A percentile compares a stretch with the other conserved stretches of the same genome.
These are phyloP conservation scores for Cercospora sp. DNA, from an alignment of 2,329 filamentous ascomycete species.

Conservation along the genomic window DNA sequence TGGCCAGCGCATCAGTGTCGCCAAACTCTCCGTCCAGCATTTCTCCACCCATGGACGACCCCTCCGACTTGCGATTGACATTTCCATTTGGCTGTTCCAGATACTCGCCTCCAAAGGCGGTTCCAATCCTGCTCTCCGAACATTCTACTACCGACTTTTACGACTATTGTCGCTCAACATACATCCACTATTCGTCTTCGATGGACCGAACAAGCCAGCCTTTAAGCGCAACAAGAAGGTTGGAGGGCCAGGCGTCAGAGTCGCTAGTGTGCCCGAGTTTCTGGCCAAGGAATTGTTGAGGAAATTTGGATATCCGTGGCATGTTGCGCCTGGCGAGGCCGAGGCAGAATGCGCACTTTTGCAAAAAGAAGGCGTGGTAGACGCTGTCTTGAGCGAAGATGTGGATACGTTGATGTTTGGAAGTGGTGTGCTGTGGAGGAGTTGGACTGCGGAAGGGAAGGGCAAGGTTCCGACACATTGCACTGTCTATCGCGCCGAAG, in stretches of 20 bases:
- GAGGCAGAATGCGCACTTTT: slow-evolving; percentile 93
- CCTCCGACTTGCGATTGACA: slow-evolving; percentile 85
- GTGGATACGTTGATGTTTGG: slow-evolving; percentile 63
- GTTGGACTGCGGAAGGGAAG: slow-evolving; percentile 74
- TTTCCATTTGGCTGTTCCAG: slow-evolving; percentile 97
- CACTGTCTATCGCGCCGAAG: slow-evolving; percentile 69
- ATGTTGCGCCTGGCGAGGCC: slow-evolving; percentile 89
- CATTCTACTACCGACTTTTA: slow-evolving; percentile 86
- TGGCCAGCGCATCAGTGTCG: slow-evolving; percentile 75
- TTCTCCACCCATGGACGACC: slow-evolving; percentile 70
- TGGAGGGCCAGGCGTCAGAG: slow-evolving; percentile 57
- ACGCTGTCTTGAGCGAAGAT: slow-evolving; percentile 93
- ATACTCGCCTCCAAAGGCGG: slow-evolving; percentile 81
- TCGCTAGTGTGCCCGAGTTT: slow-evolving; percentile 67
- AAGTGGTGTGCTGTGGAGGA: slow-evolving; percentile 40
- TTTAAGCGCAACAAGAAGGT: slow-evolving; percentile 84
- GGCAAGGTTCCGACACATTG: slow-evolving; percentile 79
- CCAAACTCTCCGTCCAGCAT: slow-evolving; percentile 77
- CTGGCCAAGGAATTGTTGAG: slow-evolving; percentile 81
- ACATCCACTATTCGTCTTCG: slow-evolving; percentile 86
- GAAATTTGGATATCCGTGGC: slow-evolving; percentile 78
- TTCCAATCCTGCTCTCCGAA: slow-evolving; percentile 83
- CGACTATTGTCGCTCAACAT: slow-evolving; percentile 75
- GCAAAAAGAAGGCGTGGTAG: slow-evolving; percentile 78
- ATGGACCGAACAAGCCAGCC: slow-evolving; percentile 78